Percentiles rank a stretch among this genome's conserved stretches.
These are phyloP conservation scores for Hypoxylon sp. DNA, from an alignment of 2,329 filamentous ascomycete genomes.

Conservation along the genomic window DNA sequence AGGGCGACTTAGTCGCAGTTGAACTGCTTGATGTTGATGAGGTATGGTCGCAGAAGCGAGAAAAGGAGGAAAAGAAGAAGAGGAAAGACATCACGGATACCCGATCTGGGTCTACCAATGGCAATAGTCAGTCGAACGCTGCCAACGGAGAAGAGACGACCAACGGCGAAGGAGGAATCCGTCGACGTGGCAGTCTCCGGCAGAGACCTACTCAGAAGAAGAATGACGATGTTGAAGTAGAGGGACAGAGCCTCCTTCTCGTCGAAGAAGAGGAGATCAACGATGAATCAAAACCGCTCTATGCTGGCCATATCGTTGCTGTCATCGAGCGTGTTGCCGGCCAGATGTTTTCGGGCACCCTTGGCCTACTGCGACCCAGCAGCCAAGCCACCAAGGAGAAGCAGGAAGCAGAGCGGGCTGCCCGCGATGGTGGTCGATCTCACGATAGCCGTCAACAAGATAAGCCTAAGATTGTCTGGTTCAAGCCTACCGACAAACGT, in stretches of 20 bases:
- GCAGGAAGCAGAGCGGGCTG: conserved; percentile 94
- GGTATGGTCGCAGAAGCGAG: conserved; percentile 97
- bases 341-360: conserved; percentile 98
- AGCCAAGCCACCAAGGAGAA: conserved; percentile 99
- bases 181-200: conserved; percentile 91
- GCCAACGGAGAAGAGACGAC: conserved; percentile 71
- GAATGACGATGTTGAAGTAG: conserved; percentile 98
- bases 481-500: conserved; percentile 99
- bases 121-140: conserved; percentile 72
- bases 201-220: conserved; percentile 99
- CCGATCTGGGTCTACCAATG: conserved; percentile 79
- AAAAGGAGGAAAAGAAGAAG: conserved; percentile 99
- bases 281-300: conserved; percentile 96
- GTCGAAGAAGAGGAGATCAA: conserved; percentile 99
- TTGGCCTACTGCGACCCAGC: conserved; percentile 92
- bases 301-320: conserved; percentile 95
- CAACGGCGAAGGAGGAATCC: conserved; percentile 83
- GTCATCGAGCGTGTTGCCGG: conserved; percentile 97
- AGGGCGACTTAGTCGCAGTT: conserved; percentile 94
- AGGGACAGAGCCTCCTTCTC: conserved; percentile 94
- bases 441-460: conserved; percentile 89
- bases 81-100: conserved; percentile 98
- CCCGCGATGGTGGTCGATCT: conserved; percentile 83
- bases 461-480: conserved; percentile 99
- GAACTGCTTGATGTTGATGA: conserved; percentile 98